A percentile compares a stretch with the other conserved stretches of the same genome.
Evolutionary conservation across 345 rosid genomes (phyloP).

Genomic region (Syzygium oleosum): DNA sequence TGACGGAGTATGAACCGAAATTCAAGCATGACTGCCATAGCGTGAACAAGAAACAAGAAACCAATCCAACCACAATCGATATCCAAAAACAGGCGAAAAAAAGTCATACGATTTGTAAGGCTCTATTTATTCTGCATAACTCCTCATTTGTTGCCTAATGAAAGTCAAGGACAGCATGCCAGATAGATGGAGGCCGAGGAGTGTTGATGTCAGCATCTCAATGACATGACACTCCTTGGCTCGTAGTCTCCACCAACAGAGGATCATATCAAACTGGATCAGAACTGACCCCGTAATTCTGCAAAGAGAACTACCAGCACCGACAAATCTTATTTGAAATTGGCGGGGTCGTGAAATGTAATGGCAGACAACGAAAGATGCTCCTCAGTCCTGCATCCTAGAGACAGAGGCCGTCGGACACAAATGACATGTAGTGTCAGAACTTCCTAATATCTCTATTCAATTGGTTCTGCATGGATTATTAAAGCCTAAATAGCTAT

Average conservation of each 20-base stretch:
- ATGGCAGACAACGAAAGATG: neutral
- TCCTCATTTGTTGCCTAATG: neutral
- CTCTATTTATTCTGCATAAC: neutral
- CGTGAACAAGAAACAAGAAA: neutral
- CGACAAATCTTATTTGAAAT: neutral
- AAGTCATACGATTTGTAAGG: neutral
- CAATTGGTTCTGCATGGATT: neutral
- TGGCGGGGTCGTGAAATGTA: neutral
- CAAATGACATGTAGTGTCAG: neutral
- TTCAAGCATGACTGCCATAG: neutral
- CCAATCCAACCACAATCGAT: neutral
- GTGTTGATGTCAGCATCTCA: neutral
- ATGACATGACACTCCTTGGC: neutral
- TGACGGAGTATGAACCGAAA: neutral
- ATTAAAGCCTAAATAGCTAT: neutral
- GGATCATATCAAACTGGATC: neutral
- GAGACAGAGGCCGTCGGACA: neutral
- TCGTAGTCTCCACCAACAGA: neutral
- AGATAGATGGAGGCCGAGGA: neutral
- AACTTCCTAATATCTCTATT: neutral
- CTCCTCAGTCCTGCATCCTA: neutral
- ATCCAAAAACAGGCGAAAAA: neutral
- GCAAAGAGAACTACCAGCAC: neutral
- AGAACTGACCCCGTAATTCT: neutral
- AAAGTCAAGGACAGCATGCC: neutral